Conservation (phyloP, 2,329 filamentous ascomycete genomes). For the Stachybotrys chartarum region DNA sequence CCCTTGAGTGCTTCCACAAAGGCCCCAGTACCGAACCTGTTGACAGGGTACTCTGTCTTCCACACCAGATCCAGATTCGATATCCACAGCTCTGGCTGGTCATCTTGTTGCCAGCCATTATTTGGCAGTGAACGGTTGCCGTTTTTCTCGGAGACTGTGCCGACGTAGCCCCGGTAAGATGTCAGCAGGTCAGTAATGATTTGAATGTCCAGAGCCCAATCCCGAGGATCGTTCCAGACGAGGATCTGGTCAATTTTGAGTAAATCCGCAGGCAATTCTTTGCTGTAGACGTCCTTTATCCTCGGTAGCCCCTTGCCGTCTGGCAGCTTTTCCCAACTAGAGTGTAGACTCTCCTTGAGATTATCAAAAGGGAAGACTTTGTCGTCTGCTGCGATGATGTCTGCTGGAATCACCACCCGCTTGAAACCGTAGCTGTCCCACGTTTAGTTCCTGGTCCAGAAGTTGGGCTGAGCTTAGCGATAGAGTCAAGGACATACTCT, state of each 20-base stretch:
- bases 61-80: slow-evolving; percentile 87
- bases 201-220: slow-evolving; percentile 89
- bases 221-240: slow-evolving; percentile 91
- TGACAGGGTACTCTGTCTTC: slow-evolving; percentile 77
- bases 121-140: slow-evolving; percentile 57
- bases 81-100: slow-evolving; percentile 76
- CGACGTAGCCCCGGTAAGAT: slow-evolving; percentile 70
- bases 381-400: slow-evolving; percentile 69
- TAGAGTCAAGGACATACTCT: slow-evolving; percentile 27
- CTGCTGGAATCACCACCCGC: slow-evolving; percentile 76
- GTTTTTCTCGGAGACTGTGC: slow-evolving; percentile 71
- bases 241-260: slow-evolving; percentile 86
- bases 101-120: slow-evolving; percentile 73
- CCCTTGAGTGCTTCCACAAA: slow-evolving; percentile 79
- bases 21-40: slow-evolving; percentile 84
- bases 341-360: slow-evolving; percentile 21
- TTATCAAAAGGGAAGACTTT: slow-evolving; percentile 75
- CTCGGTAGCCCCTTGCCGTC: slow-evolving; percentile 24
- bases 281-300: slow-evolving; percentile 23
- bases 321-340: slow-evolving; percentile 18
- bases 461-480: background rate
- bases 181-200: slow-evolving; percentile 78
- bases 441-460: slow-evolving; percentile 1
- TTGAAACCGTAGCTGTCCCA: slow-evolving; percentile 58
- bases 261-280: slow-evolving; percentile 27